Evolutionary conservation across 2,329 filamentous ascomycete genomes (phyloP).

Genomic region (Aureobasidium sp.): DNA sequence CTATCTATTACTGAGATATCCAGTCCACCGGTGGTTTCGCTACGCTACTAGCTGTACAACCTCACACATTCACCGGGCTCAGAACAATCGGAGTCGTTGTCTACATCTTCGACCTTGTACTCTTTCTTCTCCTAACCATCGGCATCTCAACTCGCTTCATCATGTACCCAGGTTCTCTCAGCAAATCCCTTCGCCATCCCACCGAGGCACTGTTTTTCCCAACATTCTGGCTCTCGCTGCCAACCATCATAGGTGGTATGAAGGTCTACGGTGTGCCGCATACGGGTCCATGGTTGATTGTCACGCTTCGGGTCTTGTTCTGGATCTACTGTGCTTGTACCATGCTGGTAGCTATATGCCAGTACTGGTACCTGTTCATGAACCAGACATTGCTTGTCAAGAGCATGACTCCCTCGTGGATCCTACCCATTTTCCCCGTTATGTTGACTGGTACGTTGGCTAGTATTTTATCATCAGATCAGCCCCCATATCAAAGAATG

Average conservation of each 20-base stretch:
- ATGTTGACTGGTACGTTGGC: constrained; percentile 41
- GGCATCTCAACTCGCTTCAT: constrained; percentile 15
- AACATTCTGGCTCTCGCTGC: constrained; percentile 40
- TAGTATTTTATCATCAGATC: constrained; percentile 35
- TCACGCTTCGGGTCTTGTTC: constrained; percentile 69
- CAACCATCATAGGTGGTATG: constrained; percentile 68
- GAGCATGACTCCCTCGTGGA: constrained; percentile 22
- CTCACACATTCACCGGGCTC: constrained; percentile 54
- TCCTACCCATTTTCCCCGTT: constrained; percentile 28
- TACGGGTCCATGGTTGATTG: constrained; percentile 59
- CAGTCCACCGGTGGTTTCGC: constrained; percentile 50
- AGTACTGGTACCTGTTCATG: constrained; percentile 38
- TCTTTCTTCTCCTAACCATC: constrained; percentile 21
- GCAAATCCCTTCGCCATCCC: constrained; percentile 42
- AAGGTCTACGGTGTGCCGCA: constrained; percentile 70
- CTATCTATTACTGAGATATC: too few relatives aligned
- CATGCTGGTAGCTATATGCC: constrained; percentile 64
- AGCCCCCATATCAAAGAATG: constrained; percentile 37
- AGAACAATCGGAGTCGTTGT: constrained; percentile 54
- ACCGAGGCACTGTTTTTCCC: constrained; percentile 57
- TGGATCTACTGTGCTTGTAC: constrained; percentile 72
- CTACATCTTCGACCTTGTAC: constrained; percentile 22
- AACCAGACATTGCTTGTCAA: constrained; percentile 17
- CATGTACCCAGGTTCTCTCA: constrained; percentile 1
- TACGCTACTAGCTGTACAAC: constrained; percentile 47